Evolutionary conservation across 2,329 filamentous ascomycete species (phyloP).

Genomic region (Xylaria sp.): DNA sequence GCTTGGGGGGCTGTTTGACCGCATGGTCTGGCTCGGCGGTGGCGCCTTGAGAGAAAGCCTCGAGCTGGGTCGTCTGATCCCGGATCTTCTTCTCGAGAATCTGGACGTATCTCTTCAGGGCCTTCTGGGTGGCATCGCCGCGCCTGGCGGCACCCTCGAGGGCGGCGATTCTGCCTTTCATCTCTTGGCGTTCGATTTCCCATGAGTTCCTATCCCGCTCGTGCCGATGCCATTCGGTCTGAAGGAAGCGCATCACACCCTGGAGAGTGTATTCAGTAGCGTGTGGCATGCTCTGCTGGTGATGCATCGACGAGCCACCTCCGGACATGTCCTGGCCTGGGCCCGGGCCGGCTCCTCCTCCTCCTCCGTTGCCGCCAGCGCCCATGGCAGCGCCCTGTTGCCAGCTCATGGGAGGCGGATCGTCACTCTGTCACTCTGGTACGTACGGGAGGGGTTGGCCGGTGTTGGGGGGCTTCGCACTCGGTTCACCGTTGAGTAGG

Average conservation of each 20-base stretch:
- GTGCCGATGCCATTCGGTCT: slow-evolving; percentile 98
- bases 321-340: slow-evolving; percentile 54
- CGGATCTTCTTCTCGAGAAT: slow-evolving; percentile 90
- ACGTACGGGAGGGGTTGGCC: slow-evolving; percentile 23
- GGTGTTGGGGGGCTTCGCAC: slow-evolving; percentile 39
- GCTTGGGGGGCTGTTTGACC: slow-evolving; percentile 55
- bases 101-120: slow-evolving; percentile 87
- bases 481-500: slow-evolving; percentile 45
- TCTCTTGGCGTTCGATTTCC: slow-evolving; percentile 99
- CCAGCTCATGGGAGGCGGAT: slow-evolving; percentile 50
- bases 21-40: slow-evolving; percentile 57
- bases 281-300: slow-evolving; percentile 61
- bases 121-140: slow-evolving; percentile 87
- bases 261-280: slow-evolving; percentile 72
- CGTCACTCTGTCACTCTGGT: slow-evolving; percentile 15
- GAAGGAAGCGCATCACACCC: slow-evolving; percentile 97
- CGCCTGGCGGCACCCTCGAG: slow-evolving; percentile 90
- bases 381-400: slow-evolving; percentile 55
- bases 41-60: slow-evolving; percentile 59
- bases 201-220: slow-evolving; percentile 97
- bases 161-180: slow-evolving; percentile 96
- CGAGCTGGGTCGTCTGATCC: slow-evolving; percentile 80
- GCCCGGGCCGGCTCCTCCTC: slow-evolving; percentile 58
- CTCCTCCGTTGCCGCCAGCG: slow-evolving; percentile 54
- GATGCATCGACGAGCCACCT: slow-evolving; percentile 53